Evolutionary conservation across 805 yeast genomes (phyloP), one percentile per base, ranked within the genome.

Genomic region (Pichia occidentalis): DNA sequence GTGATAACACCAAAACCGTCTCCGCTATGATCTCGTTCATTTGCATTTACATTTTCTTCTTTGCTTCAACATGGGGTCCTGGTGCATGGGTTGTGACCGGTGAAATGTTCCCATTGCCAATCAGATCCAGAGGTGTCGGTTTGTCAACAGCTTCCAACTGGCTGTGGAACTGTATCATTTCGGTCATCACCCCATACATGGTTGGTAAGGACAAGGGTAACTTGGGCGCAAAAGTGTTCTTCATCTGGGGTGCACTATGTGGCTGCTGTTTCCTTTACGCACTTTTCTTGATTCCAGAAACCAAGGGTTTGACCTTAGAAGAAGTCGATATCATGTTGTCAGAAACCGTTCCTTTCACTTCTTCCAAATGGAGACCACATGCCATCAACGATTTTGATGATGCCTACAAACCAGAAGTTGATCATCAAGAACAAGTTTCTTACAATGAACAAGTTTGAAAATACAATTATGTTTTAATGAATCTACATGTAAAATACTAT

Each of bases 41-140:
- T 40, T 74, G 79, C 55, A 56, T 70, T 27, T 85, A 80, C 56
- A 79, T 85, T 48, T 77, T 80, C 39, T 78, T 79, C 57, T 81
- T 82, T 64, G 94, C 92, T 7, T 70, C 85, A 4, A 73, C 90
- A 18, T 85, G 92, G 90, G 90, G 90, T 57, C 87, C 92, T 27
- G 75, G 73, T 44, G 77, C 75, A 27, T 84, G 90, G 88, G 84
- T 75, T 33, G 59, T 73, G 39, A 59, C 64, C 50, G 76, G 77
- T 50, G 81, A 75, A 51, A 61, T 72, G 33, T 83, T 72, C 70
- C 85, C 88, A 45, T 73, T 83, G 37, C 75, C 80, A 57, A 75
- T 79, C 45, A 74, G 94, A 57, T 83, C 84, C 39, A 78, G 77
- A 56, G 84, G 84, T 41, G 75, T 80, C 40, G 75, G 84, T 21